Conservation (phyloP, 23 red algal genomes). For the Gracilaria gracilis region DNA sequence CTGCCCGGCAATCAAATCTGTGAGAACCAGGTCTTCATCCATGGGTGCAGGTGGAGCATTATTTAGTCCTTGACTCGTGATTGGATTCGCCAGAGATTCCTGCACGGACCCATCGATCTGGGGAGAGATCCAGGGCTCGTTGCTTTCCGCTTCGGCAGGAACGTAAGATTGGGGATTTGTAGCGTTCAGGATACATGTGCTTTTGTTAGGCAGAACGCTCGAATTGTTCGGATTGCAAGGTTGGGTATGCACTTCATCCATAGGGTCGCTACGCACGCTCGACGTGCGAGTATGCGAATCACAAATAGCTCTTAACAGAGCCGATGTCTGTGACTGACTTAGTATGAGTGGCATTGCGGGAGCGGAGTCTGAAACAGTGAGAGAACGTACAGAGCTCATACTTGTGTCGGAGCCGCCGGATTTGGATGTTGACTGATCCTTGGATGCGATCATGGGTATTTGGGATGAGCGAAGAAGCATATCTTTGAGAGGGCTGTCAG, state of each 20-base stretch:
- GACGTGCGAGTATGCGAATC: background rate
- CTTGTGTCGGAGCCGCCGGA: background rate
- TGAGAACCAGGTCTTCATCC: slow-evolving; percentile 6
- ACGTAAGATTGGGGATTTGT: too few species aligned
- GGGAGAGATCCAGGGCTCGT: background rate
- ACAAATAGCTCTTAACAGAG: background rate
- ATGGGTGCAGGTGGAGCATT: background rate
- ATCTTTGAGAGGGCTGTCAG: slow-evolving; percentile 14
- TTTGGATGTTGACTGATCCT: background rate
- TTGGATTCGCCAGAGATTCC: background rate
- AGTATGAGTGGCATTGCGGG: background rate
- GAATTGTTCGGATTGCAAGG: background rate
- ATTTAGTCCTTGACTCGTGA: background rate
- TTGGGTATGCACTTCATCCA: background rate
- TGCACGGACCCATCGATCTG: background rate
- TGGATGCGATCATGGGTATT: background rate
- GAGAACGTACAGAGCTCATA: background rate
- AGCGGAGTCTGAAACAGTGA: background rate
- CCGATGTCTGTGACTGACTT: background rate
- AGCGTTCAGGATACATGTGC: background rate
- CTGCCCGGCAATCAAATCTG: background rate
- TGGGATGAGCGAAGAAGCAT: background rate
- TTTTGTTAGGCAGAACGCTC: background rate
- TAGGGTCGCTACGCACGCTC: background rate
- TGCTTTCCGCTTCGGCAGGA: too few species aligned